Evolutionary conservation across 371 early-diverging fungal genomes (phyloP).

Genomic region (Zopfochytrium polystomum): DNA sequence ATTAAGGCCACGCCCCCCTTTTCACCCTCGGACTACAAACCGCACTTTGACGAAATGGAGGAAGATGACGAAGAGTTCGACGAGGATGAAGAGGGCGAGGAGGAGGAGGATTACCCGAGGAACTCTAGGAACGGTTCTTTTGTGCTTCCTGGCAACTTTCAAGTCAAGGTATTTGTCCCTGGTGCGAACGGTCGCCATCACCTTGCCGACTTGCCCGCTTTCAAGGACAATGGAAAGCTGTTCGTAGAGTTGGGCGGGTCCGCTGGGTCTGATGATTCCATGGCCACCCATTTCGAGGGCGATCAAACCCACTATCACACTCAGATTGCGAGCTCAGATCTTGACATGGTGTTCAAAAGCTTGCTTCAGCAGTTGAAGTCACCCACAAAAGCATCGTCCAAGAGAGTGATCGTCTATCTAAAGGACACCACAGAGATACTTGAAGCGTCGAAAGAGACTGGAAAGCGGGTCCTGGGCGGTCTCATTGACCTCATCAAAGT

Average conservation of each 20-base stretch:
- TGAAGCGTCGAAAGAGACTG: slow-evolving; percentile 22
- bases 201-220: slow-evolving; percentile 7
- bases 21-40: slow-evolving; percentile 4
- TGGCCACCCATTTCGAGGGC: not conserved
- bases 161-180: not conserved
- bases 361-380: not conserved
- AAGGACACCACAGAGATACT: slow-evolving; percentile 41
- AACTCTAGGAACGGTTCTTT: not conserved
- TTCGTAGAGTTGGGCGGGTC: not conserved
- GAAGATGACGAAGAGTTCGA: slow-evolving; percentile 20
- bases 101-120: slow-evolving; percentile 14
- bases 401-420: slow-evolving; percentile 27
- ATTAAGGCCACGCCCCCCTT: slow-evolving; percentile 3
- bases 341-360: slow-evolving; percentile 6
- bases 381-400: not conserved
- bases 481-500: slow-evolving; percentile 27
- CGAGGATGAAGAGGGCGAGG: slow-evolving; percentile 25
- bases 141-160: not conserved
- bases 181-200: not conserved
- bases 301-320: slow-evolving; percentile 5
- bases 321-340: not conserved
- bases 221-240: slow-evolving; percentile 2
- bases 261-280: not conserved
- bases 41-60: not conserved
- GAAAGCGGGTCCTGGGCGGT: slow-evolving; percentile 17